phyloP scores from a whole-genome alignment of 2,329 filamentous ascomycete species.

The Neocatenulostroma microsporum region DNA sequence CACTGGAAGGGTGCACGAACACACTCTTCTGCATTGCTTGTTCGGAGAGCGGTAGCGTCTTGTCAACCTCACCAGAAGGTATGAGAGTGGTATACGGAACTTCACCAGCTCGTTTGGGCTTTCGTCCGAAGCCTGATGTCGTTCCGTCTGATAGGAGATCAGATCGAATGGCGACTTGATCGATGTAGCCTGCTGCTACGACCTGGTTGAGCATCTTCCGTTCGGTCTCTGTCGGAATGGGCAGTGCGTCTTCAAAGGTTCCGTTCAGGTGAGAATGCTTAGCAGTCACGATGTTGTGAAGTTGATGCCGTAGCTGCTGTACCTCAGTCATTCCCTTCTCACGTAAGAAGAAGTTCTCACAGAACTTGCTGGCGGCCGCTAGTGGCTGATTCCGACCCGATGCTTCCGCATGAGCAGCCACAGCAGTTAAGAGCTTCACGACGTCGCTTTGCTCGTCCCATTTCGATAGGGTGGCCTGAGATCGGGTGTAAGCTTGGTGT shows the following conservation, averaged over 20 bases:
- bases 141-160: slow-evolving; percentile 61
- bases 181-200: slow-evolving; percentile 83
- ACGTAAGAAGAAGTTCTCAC: slow-evolving; percentile 73
- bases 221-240: slow-evolving; percentile 55
- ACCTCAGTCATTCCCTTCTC: slow-evolving; percentile 83
- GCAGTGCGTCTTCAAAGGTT: slow-evolving; percentile 37
- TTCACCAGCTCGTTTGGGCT: slow-evolving; percentile 78
- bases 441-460: slow-evolving; percentile 80
- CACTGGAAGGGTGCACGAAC: slow-evolving; percentile 79
- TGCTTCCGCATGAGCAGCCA: slow-evolving; percentile 77
- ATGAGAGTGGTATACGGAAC: slow-evolving; percentile 85
- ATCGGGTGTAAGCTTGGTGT: slow-evolving; percentile 58
- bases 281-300: slow-evolving; percentile 65
- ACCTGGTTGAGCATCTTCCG: slow-evolving; percentile 82
- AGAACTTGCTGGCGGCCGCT: slow-evolving; percentile 54
- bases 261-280: slow-evolving; percentile 5
- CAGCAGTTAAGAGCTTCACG: slow-evolving; percentile 80
- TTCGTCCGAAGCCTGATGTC: slow-evolving; percentile 51
- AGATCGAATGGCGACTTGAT: slow-evolving; percentile 85
- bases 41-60: slow-evolving; percentile 27
- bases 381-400: slow-evolving; percentile 41
- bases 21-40: slow-evolving; percentile 57
- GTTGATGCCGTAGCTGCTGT: slow-evolving; percentile 70
- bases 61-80: slow-evolving; percentile 42
- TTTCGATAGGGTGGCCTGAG: slow-evolving; percentile 69